These are phyloP conservation scores for Zygoascus flipseniorum DNA, from an alignment of 805 yeast species.

Conservation along the genomic window DNA sequence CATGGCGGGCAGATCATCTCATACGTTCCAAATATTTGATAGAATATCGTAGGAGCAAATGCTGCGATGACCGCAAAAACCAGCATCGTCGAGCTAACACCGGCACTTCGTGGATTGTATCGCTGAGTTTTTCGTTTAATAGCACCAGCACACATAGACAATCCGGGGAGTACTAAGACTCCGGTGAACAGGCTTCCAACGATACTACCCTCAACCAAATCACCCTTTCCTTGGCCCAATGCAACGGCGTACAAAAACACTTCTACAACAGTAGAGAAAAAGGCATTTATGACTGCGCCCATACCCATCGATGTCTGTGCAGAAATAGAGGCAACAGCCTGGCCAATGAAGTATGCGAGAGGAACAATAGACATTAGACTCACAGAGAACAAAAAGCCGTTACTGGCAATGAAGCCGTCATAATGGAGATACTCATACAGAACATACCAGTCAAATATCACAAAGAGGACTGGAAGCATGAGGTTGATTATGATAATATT, in stretches of 20 bases:
- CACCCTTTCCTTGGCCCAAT: conserved; percentile 71
- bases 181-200: conserved; percentile 92
- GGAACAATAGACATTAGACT: conserved; percentile 85
- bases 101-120: conserved; percentile 93
- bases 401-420: conserved; percentile 43
- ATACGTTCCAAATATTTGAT: conserved; percentile 83
- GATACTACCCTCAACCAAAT: conserved; percentile 90
- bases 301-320: conserved; percentile 99
- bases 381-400: conserved; percentile 59
- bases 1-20: conserved; percentile 65
- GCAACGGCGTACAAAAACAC: conserved; percentile 91
- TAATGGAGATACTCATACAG: conserved; percentile 41
- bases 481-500: conserved; percentile 86
- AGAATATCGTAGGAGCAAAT: conserved; percentile 86
- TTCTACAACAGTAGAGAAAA: conserved; percentile 93
- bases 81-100: conserved; percentile 93
- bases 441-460: conserved; percentile 67
- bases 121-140: conserved; percentile 84
- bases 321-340: conserved; percentile 97
- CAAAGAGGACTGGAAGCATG: conserved; percentile 69
- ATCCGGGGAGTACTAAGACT: conserved; percentile 81
- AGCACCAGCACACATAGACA: conserved; percentile 98
- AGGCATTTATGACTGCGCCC: conserved; percentile 97
- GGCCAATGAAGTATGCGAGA: conserved; percentile 93
- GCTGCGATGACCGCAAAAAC: conserved; percentile 83